Evolutionary conservation across 2,329 filamentous ascomycete genomes (phyloP).

Genomic region (Myriosclerotinia scirpicola): DNA sequence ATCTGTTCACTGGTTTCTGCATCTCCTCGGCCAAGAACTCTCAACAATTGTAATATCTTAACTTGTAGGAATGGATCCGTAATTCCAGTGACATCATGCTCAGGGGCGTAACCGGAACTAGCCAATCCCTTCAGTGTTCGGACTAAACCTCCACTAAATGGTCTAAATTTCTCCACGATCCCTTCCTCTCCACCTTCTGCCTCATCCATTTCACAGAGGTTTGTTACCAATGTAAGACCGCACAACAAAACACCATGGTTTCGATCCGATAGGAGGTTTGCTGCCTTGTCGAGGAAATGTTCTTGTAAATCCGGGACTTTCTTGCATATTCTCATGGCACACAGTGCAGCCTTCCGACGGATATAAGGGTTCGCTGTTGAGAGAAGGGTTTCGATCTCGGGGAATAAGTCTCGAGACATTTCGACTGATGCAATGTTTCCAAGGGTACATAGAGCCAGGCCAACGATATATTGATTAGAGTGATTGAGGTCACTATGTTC

Average conservation of each 20-base stretch:
- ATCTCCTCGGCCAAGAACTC: conserved; percentile 85
- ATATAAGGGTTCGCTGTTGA: conserved; percentile 98
- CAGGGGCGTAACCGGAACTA: conserved; percentile 92
- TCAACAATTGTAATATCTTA: conserved; percentile 84
- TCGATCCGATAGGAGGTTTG: conserved; percentile 81
- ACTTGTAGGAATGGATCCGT: conserved; percentile 97
- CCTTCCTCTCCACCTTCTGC: conserved; percentile 87
- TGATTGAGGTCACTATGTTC: conserved; percentile 80
- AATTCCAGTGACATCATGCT: conserved; percentile 97
- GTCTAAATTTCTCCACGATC: conserved; percentile 86
- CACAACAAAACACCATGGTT: conserved; percentile 96
- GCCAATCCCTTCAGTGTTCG: conserved; percentile 89
- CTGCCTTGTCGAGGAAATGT: conserved; percentile 93
- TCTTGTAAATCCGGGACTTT: conserved; percentile 98
- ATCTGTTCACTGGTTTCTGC: conserved; percentile 90
- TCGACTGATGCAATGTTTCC: conserved; percentile 98
- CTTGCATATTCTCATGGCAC: conserved; percentile 96
- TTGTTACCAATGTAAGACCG: conserved; percentile 85
- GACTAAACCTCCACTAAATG: conserved; percentile 80
- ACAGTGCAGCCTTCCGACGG: conserved; percentile 93
- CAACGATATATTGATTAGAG: conserved; percentile 97
- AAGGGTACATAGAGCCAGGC: conserved; percentile 90
- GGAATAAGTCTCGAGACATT: conserved; percentile 96
- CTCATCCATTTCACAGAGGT: conserved; percentile 93
- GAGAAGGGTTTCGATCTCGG: conserved; percentile 89